A percentile compares a stretch with the other conserved stretches of the same genome.
phyloP scores from a whole-genome alignment of 345 rosid species.

The Barbarea vulgaris region DNA sequence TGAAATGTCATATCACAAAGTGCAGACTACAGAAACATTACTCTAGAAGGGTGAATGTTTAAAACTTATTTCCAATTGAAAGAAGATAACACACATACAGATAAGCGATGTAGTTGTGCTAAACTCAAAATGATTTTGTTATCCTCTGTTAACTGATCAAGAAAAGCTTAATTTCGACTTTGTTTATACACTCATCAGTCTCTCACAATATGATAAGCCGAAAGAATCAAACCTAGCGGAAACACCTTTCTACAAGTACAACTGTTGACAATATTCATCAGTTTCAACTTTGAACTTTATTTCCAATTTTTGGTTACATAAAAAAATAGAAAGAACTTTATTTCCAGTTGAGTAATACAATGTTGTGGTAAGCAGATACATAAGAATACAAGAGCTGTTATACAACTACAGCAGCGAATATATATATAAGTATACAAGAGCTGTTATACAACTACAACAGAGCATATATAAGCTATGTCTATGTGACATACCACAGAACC shows the following conservation, averaged over 20 bases:
- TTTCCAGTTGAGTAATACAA: constrained; percentile 28
- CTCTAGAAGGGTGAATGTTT: not conserved
- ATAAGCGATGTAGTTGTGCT: too few species aligned
- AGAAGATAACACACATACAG: not conserved
- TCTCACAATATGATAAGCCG: not conserved
- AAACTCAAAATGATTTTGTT: too few species aligned
- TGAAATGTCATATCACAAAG: constrained; percentile 18
- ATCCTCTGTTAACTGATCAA: too few species aligned
- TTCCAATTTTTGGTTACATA: not conserved
- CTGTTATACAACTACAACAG: not conserved
- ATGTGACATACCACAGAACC: constrained; percentile 19
- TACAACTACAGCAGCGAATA: not conserved
- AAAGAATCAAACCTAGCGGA: not conserved
- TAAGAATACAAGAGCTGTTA: not conserved
- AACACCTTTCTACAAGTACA: not conserved
- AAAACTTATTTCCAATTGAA: not conserved
- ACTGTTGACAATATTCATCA: not conserved
- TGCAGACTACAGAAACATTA: not conserved
- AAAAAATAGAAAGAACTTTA: not conserved
- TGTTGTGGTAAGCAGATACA: constrained; percentile 12
- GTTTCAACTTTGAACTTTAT: not conserved
- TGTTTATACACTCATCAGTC: not conserved
- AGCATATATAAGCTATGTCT: constrained; percentile 13
- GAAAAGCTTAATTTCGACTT: not conserved
- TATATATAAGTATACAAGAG: constrained; percentile 12